Conservation (phyloP, 768 basidiomycete species). For the Russula compacta region DNA sequence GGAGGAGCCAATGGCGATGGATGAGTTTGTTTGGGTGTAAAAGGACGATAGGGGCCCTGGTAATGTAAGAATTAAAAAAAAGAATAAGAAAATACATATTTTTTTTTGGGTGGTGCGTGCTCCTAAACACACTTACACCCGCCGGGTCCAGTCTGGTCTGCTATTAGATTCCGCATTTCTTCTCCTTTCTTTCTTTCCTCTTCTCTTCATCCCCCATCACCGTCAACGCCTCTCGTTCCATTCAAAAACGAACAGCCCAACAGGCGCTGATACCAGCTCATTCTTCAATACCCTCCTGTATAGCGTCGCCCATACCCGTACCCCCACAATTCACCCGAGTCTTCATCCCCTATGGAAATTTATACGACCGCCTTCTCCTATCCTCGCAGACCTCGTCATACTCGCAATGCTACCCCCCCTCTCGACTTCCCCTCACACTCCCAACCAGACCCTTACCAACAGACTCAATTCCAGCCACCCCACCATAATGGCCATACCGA, state of each 20-base stretch:
- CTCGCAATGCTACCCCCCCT: slow-evolving; percentile 53
- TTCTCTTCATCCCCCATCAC: not conserved
- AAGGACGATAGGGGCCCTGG: slow-evolving; percentile 7
- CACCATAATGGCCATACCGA: slow-evolving; percentile 26
- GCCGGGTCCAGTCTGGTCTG: not conserved
- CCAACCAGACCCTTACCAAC: slow-evolving; percentile 35
- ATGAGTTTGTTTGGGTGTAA: slow-evolving; percentile 28
- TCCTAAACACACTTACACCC: not conserved
- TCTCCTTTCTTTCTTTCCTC: slow-evolving; percentile 16
- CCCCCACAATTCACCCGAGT: slow-evolving; percentile 21
- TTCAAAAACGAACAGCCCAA: slow-evolving; percentile 15
- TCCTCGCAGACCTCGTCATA: slow-evolving; percentile 70
- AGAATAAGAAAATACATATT: not conserved
- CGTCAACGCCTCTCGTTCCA: slow-evolving; percentile 14
- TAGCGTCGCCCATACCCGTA: slow-evolving; percentile 22
- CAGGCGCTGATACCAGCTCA: slow-evolving; percentile 18
- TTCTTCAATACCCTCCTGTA: slow-evolving; percentile 19
- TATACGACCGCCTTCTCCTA: slow-evolving; percentile 93
- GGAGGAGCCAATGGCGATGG: slow-evolving; percentile 39
- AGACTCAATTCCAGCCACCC: slow-evolving; percentile 30
- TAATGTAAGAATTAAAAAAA: not conserved
- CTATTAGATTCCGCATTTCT: slow-evolving; percentile 7
- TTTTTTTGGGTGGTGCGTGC: not conserved
- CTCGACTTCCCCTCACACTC: slow-evolving; percentile 46
- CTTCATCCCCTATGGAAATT: slow-evolving; percentile 65